Percentiles rank a stretch among this genome's conserved stretches.
phyloP scores from a whole-genome alignment of 2,329 filamentous ascomycete genomes.

The Alternaria arbusti region DNA sequence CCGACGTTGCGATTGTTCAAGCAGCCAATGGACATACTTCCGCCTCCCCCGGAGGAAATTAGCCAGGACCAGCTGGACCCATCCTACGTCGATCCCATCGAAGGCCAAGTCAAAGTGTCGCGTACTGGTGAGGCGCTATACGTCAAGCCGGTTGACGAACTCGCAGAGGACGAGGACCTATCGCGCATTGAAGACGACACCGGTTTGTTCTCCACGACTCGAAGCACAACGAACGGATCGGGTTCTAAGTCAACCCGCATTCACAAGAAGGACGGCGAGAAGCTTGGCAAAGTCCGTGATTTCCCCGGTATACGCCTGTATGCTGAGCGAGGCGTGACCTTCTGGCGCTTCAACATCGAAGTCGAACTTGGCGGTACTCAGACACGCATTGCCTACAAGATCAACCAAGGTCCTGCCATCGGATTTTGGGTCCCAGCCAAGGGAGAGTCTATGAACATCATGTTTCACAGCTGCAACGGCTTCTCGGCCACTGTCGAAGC shows the following conservation, averaged over 20 bases:
- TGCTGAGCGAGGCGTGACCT: slow-evolving; percentile 84
- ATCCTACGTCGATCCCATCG: slow-evolving; percentile 88
- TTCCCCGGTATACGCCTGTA: slow-evolving; percentile 83
- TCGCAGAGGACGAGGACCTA: slow-evolving; percentile 78
- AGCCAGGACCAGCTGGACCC: slow-evolving; percentile 69
- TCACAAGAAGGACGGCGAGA: slow-evolving; percentile 75
- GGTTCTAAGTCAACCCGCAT: slow-evolving; percentile 54
- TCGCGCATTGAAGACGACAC: slow-evolving; percentile 80
- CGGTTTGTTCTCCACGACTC: slow-evolving; percentile 78
- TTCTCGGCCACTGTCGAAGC: slow-evolving; percentile 83
- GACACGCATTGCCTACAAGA: slow-evolving; percentile 90
- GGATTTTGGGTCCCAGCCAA: slow-evolving; percentile 93
- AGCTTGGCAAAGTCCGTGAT: slow-evolving; percentile 79
- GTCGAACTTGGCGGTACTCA: slow-evolving; percentile 81
- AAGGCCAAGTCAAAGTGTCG: slow-evolving; percentile 84
- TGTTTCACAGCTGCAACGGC: slow-evolving; percentile 98
- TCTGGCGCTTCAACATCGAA: slow-evolving; percentile 97
- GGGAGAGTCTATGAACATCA: slow-evolving; percentile 92
- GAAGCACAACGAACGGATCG: slow-evolving; percentile 54
- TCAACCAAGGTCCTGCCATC: slow-evolving; percentile 86
- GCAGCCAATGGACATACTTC: slow-evolving; percentile 82
- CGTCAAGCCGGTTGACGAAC: slow-evolving; percentile 85
- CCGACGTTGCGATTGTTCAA: slow-evolving; percentile 85
- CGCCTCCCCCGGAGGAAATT: slow-evolving; percentile 75
- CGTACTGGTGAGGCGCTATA: slow-evolving; percentile 86